Base-by-base conservation (phyloP, 805 yeast species). In the Pichia scutulata region DNA sequence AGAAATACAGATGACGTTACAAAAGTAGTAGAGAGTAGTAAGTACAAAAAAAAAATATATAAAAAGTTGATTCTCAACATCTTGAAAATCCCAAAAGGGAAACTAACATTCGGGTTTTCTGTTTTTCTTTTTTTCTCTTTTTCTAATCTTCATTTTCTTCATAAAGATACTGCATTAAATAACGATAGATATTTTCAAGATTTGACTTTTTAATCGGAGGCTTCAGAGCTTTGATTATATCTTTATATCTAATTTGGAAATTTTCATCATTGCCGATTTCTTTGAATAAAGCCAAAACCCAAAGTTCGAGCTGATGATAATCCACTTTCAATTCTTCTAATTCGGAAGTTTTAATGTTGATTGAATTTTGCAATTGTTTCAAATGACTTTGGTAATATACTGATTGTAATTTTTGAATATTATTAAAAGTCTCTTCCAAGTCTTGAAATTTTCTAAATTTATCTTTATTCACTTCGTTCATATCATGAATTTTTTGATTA, bases 251-350 rank as follows among this genome's bases (percentile, higher is more conserved):
- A 4, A 51, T 10, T 10, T n/a, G 22, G 28, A 47, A 47, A 7
- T 51, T 43, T 8, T 24, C n/a, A 19, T 51, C 36, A 10, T 41
- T 41, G 6, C 50, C 48, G 30, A 51, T 28, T 33, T 47, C 53
- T 36, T 44, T 47, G 14, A 51, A 51, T 10, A 51, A 18, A 4
- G 51, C 23, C 7, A 51, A 24, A 13, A 44, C 44, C 53, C 53
- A 51, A 13, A 22, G 36, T 18, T 47, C 44, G 19, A 51, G 25
- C 19, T 40, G 46, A 16, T 14, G 12, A 25, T 51, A 51, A 19
- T 47, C 39, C 3, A 18, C 21, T 13, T 22, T 33, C 2, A 44
- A 18, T 28, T 47, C 46, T 4, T 44, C 9, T 4, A 47, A 16
- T 24, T 51, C 49, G 7, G 9, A 3, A 2, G 24, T 43, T 41